A percentile compares a stretch with the other conserved stretches of the same genome.
Evolutionary conservation across 371 early-diverging fungal genomes (phyloP).

Genomic region (Sporodiniella umbellata): DNA sequence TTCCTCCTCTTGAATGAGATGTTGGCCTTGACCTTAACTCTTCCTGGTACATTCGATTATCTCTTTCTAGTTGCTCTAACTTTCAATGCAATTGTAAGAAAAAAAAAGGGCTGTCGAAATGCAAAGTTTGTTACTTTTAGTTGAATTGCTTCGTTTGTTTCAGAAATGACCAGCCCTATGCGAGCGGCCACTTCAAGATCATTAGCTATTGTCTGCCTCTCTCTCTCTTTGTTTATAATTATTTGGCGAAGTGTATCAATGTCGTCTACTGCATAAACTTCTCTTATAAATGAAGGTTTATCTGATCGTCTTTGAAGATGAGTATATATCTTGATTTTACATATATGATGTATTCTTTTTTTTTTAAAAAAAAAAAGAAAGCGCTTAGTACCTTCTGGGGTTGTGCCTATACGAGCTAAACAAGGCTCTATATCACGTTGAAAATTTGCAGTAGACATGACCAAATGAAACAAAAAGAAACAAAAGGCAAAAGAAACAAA

Average conservation of each 20-base stretch:
- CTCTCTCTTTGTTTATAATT: constrained; percentile 65
- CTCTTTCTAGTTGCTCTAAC: constrained; percentile 52
- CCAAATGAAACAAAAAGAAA: not conserved
- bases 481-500: not conserved
- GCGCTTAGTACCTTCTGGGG: constrained; percentile 53
- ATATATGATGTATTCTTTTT: not conserved
- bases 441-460: constrained; percentile 3
- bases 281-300: constrained; percentile 42
- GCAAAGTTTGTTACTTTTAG: constrained; percentile 34
- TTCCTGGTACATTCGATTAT: constrained; percentile 50
- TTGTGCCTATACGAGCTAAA: constrained; percentile 44
- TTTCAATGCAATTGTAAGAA: not conserved
- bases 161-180: constrained; percentile 61
- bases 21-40: constrained; percentile 28
- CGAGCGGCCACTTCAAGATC: constrained; percentile 67
- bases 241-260: constrained; percentile 46
- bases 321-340: constrained; percentile 4
- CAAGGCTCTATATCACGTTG: constrained; percentile 44
- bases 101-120: no score
- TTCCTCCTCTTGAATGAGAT: not conserved
- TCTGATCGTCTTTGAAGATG: constrained; percentile 21
- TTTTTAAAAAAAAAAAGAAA: no score
- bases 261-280: constrained; percentile 50
- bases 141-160: constrained; percentile 61
- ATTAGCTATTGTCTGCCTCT: constrained; percentile 54